Base-by-base conservation (phyloP, 2,329 filamentous ascomycete genomes). In the Fusarium chaquense region DNA sequence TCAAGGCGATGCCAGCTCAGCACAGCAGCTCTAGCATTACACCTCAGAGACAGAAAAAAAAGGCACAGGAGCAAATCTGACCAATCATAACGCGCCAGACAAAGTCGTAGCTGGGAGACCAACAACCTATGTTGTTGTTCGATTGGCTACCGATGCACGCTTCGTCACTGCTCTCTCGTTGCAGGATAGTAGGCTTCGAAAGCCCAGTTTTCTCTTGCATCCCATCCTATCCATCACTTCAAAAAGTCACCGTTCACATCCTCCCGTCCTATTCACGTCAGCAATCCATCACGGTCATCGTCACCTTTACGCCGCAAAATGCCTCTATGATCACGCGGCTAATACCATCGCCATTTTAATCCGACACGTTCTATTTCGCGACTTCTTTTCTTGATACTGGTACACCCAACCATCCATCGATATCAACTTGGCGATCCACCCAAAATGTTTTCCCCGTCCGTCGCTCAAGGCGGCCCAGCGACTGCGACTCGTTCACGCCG, bases 401-500 rank as follows among this genome's bases (percentile, higher is more conserved):
- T 65, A 36, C 53, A 30, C 20, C 30, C 30, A 46, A 36, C 49
- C 45, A 46, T 46, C 52, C 45, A 56, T 65, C 64, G 58, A 65
- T 35, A 69, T 64, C 58, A 51, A 70, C 45, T 45, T 74, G 66
- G 72, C 72, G 72, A 75, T 60, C 71, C 69, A 58, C 62, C 69
- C 68, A 66, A 75, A 77, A 90, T 91, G 89, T 91, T 91, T 79
- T 88, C 87, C 56, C 83, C 87, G 47, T 81, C 85, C 47, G 76
- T 81, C 66, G 82, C 82, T 70, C 82, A 85, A 69, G 83, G 83
- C 73, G 84, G 85, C 72, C 83, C 86, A 32, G 84, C 85, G 72
- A 86, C 83, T 69, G 84, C 86, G 54, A 88, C 86, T 56, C 84
- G 88, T 68, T 88, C 87, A 73, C 86, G 89, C 62, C 85, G 89